Evolutionary conservation across 306 rosid genomes (phyloP).

Genomic region (Sindora glabra): DNA sequence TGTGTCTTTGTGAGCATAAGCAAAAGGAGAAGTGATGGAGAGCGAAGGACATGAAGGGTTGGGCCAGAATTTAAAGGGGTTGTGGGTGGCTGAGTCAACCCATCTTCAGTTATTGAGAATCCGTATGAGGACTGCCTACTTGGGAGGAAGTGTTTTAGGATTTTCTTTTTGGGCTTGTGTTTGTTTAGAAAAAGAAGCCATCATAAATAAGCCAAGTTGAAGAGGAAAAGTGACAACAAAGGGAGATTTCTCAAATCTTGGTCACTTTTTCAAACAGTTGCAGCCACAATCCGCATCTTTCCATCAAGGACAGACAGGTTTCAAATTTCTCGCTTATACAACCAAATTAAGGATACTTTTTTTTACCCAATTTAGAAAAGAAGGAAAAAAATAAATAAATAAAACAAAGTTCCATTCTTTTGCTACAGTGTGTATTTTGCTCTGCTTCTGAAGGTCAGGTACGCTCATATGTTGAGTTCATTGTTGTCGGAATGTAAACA

Average conservation of each 20-base stretch:
- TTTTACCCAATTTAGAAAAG: constrained; percentile 45
- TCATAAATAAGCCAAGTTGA: constrained; percentile 61
- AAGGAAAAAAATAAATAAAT: too few species aligned
- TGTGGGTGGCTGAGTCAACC: constrained; percentile 64
- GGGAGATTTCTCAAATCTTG: constrained; percentile 74
- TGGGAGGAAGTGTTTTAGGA: constrained; percentile 48
- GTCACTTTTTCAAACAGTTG: constrained; percentile 74
- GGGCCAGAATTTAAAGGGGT: constrained; percentile 60
- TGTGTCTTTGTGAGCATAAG: constrained; percentile 21
- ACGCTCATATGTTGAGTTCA: constrained; percentile 24
- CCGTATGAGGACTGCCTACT: constrained; percentile 70
- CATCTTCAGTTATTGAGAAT: constrained; percentile 46
- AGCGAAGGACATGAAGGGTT: constrained; percentile 27
- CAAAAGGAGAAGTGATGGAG: constrained; percentile 30
- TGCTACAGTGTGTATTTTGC: constrained; percentile 24
- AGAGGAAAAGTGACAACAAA: constrained; percentile 52
- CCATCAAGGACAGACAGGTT: constrained; percentile 38
- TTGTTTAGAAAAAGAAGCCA: constrained; percentile 45
- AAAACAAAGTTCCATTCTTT: too few species aligned
- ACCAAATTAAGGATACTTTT: constrained; percentile 41
- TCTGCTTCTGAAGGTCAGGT: constrained; percentile 23
- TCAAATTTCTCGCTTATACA: constrained; percentile 19
- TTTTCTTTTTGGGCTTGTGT: constrained; percentile 41
- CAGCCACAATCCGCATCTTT: constrained; percentile 48
- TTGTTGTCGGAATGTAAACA: constrained; percentile 45